A percentile compares a stretch with the other conserved stretches of the same genome.
phyloP scores from a whole-genome alignment of 2,329 filamentous ascomycete genomes.

The Claviceps purpurea region DNA sequence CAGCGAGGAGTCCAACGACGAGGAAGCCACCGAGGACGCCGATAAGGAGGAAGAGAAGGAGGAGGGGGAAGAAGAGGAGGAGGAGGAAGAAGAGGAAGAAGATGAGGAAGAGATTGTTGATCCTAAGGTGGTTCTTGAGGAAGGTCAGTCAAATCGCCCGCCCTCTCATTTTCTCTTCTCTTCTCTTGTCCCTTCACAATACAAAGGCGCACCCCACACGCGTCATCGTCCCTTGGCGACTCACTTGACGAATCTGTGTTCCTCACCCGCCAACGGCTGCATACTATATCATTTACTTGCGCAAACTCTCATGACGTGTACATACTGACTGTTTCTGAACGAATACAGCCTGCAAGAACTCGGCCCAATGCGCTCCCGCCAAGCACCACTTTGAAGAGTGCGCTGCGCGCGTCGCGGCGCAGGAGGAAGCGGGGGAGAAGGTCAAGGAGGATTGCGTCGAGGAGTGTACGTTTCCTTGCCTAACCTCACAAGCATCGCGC shows the following conservation, averaged over 20 bases:
- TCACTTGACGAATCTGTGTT: not conserved
- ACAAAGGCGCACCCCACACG: not conserved
- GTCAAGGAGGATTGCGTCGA: slow-evolving; percentile 93
- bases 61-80: slow-evolving; percentile 44
- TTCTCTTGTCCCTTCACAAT: no score
- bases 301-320: not conserved
- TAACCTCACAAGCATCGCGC: not conserved
- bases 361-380: slow-evolving; percentile 66
- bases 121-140: slow-evolving; percentile 76
- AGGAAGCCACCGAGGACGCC: slow-evolving; percentile 28
- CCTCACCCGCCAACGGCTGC: not conserved
- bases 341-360: slow-evolving; percentile 71
- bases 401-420: slow-evolving; percentile 67
- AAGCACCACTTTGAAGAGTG: slow-evolving; percentile 99
- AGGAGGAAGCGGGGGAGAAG: slow-evolving; percentile 55
- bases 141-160: slow-evolving; percentile 54
- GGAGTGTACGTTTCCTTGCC: slow-evolving; percentile 66
- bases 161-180: not conserved
- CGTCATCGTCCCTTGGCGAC: slow-evolving; percentile 1
- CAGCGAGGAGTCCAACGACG: slow-evolving; percentile 14
- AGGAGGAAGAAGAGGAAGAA: slow-evolving; percentile 59
- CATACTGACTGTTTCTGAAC: slow-evolving; percentile 10
- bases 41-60: slow-evolving; percentile 37
- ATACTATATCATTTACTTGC: not conserved
- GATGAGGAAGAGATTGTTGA: slow-evolving; percentile 78